Percentiles rank a stretch among this genome's conserved stretches.
These are phyloP conservation scores for Rhodotorula diobovata DNA, from an alignment of 768 basidiomycete species.

Conservation along the genomic window DNA sequence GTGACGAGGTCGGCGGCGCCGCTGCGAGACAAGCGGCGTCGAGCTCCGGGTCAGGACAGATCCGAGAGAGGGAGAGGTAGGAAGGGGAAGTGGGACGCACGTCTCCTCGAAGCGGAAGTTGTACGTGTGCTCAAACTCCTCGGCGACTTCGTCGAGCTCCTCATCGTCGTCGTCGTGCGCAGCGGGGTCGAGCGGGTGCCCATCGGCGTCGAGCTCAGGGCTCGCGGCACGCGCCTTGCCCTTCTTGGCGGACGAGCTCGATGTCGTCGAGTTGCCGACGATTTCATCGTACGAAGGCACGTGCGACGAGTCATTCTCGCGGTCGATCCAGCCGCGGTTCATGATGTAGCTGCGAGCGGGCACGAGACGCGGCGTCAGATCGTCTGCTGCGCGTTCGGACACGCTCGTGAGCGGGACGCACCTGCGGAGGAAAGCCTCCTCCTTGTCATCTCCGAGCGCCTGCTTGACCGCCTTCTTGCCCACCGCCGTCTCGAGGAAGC, in stretches of 20 bases:
- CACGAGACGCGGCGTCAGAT: neutral
- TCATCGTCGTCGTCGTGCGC: conserved; percentile 51
- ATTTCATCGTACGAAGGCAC: conserved; percentile 84
- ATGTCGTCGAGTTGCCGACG: conserved; percentile 47
- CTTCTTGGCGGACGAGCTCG: conserved; percentile 40
- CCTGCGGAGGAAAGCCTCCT: conserved; percentile 43
- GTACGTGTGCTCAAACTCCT: conserved; percentile 90
- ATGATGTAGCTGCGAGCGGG: conserved; percentile 71
- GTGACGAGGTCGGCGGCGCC: conserved; percentile 63
- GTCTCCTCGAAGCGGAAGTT: conserved; percentile 98
- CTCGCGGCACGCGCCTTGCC: conserved; percentile 33
- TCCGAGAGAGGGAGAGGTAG: neutral
- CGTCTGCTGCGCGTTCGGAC: neutral
- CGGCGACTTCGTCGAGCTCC: conserved; percentile 70
- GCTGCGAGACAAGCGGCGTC: conserved; percentile 47
- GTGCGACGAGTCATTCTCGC: conserved; percentile 52
- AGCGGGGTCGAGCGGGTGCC: conserved; percentile 36
- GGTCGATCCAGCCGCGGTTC: conserved; percentile 96
- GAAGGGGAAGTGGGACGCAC: conserved; percentile 54
- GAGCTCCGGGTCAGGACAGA: neutral
- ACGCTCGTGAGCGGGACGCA: neutral
- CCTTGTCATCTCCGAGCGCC: conserved; percentile 58
- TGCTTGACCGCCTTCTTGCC: conserved; percentile 64
- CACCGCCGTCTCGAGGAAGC: conserved; percentile 74
- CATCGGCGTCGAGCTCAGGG: conserved; percentile 41